These are phyloP conservation scores for Elaeagnus macrophylla DNA, from an alignment of 306 rosid genomes.

Conservation along the genomic window DNA sequence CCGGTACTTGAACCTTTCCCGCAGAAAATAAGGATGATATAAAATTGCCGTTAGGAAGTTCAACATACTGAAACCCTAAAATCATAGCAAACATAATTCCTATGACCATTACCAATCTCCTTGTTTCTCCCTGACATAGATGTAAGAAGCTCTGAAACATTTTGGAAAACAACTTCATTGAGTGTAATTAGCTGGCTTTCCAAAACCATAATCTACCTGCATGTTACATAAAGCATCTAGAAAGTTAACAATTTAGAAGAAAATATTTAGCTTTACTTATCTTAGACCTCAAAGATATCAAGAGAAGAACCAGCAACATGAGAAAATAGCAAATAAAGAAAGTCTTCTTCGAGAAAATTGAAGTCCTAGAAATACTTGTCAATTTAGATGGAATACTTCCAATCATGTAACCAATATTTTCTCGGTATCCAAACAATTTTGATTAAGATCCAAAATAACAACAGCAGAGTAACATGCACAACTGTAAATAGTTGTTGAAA, in stretches of 20 bases:
- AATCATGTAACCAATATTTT: no score
- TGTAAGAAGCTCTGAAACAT: constrained; percentile 48
- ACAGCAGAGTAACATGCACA: no score
- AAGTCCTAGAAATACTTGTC: background rate
- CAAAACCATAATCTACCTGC: constrained; percentile 38
- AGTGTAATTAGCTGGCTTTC: constrained; percentile 16
- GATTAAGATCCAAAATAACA: no score
- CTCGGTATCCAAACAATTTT: no score
- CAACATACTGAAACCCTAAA: constrained; percentile 40
- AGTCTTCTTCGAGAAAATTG: background rate
- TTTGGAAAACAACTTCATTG: constrained; percentile 17
- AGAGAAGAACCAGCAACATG: background rate
- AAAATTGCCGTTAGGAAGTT: constrained; percentile 36
- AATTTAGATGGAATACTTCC: no score
- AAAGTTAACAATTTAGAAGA: background rate
- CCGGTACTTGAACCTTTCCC: constrained; percentile 17
- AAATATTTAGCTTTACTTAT: background rate
- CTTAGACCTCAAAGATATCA: background rate
- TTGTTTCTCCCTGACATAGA: constrained; percentile 34
- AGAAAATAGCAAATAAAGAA: constrained; percentile 7
- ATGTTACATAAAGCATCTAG: background rate
- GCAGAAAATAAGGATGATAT: constrained; percentile 34
- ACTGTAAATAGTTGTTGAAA: no score
- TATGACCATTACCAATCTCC: constrained; percentile 43
- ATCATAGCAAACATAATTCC: constrained; percentile 44